Evolutionary conservation across 805 yeast species (phyloP).

Genomic region (Spathaspora arborariae): DNA sequence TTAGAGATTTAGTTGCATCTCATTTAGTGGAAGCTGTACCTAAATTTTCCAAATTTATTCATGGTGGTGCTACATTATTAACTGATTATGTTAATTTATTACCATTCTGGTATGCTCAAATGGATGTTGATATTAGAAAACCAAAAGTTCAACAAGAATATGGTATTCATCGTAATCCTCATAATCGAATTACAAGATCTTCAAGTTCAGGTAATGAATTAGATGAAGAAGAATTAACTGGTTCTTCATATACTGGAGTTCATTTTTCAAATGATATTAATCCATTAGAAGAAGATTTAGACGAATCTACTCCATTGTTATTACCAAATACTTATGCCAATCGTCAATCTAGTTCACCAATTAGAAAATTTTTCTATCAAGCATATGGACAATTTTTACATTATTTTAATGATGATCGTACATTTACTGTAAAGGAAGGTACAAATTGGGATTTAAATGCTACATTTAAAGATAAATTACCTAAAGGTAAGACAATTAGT

Average conservation of each 20-base stretch:
- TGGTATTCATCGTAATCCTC: slow-evolving; percentile 53
- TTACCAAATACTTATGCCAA: slow-evolving; percentile 32
- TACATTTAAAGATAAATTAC: slow-evolving; percentile 57
- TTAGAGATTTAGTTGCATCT: slow-evolving; percentile 82
- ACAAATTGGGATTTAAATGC: slow-evolving; percentile 41
- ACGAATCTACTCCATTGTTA: slow-evolving; percentile 40
- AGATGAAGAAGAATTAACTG: slow-evolving; percentile 63
- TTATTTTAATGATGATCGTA: slow-evolving; percentile 42
- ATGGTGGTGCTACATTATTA: slow-evolving; percentile 89
- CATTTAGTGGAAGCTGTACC: slow-evolving; percentile 98
- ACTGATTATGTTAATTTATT: slow-evolving; percentile 79
- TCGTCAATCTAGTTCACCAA: slow-evolving; percentile 25
- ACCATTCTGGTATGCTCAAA: slow-evolving; percentile 98
- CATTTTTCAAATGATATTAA: slow-evolving; percentile 43
- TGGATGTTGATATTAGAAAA: slow-evolving; percentile 92
- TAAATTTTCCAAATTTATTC: slow-evolving; percentile 94
- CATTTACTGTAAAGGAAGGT: slow-evolving; percentile 42
- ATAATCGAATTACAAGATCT: slow-evolving; percentile 17
- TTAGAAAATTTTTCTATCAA: slow-evolving; percentile 27
- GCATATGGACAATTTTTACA: slow-evolving; percentile 35
- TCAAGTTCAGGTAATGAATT: slow-evolving; percentile 52
- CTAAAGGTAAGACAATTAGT: slow-evolving; percentile 83
- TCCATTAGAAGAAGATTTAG: slow-evolving; percentile 50
- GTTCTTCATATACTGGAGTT: slow-evolving; percentile 30
- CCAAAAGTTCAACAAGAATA: slow-evolving; percentile 60